phyloP scores from a whole-genome alignment of 2,329 filamentous ascomycete species.

The Calonectria fujianensis region DNA sequence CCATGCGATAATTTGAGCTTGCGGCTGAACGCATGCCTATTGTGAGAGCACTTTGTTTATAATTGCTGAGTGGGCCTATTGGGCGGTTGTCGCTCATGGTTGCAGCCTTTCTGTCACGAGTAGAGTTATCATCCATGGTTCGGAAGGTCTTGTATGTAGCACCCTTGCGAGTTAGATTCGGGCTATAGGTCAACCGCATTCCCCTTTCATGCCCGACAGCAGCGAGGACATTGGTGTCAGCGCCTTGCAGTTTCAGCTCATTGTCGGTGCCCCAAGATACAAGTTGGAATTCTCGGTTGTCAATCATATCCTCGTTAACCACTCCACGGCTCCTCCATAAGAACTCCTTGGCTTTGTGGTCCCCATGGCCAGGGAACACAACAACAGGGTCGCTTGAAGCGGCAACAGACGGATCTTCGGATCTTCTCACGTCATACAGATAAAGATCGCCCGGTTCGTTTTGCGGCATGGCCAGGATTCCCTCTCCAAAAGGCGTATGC shows the following conservation, averaged over 20 bases:
- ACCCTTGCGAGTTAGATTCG: slow-evolving; percentile 87
- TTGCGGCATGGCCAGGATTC: slow-evolving; percentile 93
- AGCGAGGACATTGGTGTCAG: slow-evolving; percentile 78
- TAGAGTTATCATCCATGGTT: slow-evolving; percentile 77
- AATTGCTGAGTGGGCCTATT: slow-evolving; percentile 63
- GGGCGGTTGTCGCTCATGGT: slow-evolving; percentile 78
- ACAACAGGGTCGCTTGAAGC: slow-evolving; percentile 69
- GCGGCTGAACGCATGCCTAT: slow-evolving; percentile 64
- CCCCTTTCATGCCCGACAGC: slow-evolving; percentile 85
- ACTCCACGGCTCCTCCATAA: slow-evolving; percentile 87
- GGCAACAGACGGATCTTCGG: slow-evolving; percentile 66
- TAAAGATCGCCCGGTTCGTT: slow-evolving; percentile 90
- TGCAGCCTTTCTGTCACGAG: slow-evolving; percentile 74
- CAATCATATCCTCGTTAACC: slow-evolving; percentile 77
- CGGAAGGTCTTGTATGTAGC: slow-evolving; percentile 91
- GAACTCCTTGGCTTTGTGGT: slow-evolving; percentile 89
- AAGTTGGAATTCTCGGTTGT: slow-evolving; percentile 92
- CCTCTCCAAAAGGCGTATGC: slow-evolving; percentile 92
- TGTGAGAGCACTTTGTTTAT: slow-evolving; percentile 66
- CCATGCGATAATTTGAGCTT: slow-evolving; percentile 55
- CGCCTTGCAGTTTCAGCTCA: slow-evolving; percentile 85
- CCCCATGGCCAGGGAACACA: slow-evolving; percentile 77
- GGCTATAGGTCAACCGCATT: slow-evolving; percentile 75
- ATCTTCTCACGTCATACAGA: slow-evolving; percentile 82
- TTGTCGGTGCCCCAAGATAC: slow-evolving; percentile 95